Evolutionary conservation across 306 rosid species (phyloP), one percentile per base, ranked within the genome.

Genomic region (Lathyrus oleraceus): DNA sequence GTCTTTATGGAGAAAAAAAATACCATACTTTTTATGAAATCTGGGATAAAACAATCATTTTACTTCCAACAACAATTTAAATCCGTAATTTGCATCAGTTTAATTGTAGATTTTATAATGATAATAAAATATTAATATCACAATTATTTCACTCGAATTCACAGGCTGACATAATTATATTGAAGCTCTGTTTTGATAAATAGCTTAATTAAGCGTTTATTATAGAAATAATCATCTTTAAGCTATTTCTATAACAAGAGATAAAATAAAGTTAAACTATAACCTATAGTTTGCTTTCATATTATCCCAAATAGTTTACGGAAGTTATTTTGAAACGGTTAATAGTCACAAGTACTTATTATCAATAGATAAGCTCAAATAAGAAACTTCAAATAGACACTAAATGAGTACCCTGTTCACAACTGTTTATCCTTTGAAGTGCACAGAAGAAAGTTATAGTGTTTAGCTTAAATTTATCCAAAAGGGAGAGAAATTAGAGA

Each of bases 121-220:
- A 23, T 20, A 61, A 60, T 32, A 16, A 44, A 54, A 54, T 15
- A 64, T 5, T 57, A 45, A 70, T 65, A 25, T 21, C 15, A 35
- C 15, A 57, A 54, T 57, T 39, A 20, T 27, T 65, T 57, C 30
- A 44, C 28, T 28, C 17, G 36, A 58, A 11, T 39, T 70, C 72
- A 75, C 36, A 62, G 65, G 60, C 52, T 39, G 17, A 58, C 69
- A 15, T 60, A 79, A 48, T 25, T 44, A 59, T 35, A 42, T 27
- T 8, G 9, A 43, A 6, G 49, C 54, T 11, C 21, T 48, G 54
- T 48, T 48, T 48, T 2, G 21, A 48, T 48, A 48, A 16, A 48
- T n/a, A 48, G 7, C 56, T 16, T 49, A 8, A 49, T 49, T 49
- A 48, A 48, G 54, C 11, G 5, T 4, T 49, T 49, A 9, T 16